These are phyloP conservation scores for Gymnopilus dilepis DNA, from an alignment of 768 basidiomycete species.

Conservation along the genomic window DNA sequence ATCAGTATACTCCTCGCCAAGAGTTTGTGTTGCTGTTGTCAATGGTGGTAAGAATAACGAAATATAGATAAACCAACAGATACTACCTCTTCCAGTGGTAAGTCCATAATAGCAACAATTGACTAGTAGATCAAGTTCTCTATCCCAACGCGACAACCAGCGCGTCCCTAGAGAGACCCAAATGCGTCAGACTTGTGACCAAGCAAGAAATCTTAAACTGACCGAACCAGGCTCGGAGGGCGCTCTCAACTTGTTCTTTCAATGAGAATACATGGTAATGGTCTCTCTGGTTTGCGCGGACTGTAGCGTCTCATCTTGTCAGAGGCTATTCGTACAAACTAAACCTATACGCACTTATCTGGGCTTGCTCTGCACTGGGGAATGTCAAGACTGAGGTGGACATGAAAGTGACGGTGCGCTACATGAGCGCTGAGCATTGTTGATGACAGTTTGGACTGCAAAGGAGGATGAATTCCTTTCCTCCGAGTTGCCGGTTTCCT, in stretches of 20 bases:
- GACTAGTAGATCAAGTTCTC: constrained; percentile 72
- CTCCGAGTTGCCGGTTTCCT: not conserved
- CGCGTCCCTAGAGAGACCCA: constrained; percentile 62
- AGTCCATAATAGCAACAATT: constrained; percentile 77
- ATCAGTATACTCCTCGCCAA: constrained; percentile 92
- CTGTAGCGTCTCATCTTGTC: constrained; percentile 52
- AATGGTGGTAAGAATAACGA: too few species aligned
- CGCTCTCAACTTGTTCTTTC: constrained; percentile 75
- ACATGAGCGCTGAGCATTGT: constrained; percentile 16
- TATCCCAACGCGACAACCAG: constrained; percentile 81
- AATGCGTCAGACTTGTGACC: not conserved
- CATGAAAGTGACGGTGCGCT: too few species aligned
- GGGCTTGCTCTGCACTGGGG: constrained; percentile 82
- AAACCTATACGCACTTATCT: constrained; percentile 71
- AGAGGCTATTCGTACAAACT: constrained; percentile 3
- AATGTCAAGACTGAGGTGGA: constrained; percentile 44
- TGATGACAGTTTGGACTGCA: constrained; percentile 25
- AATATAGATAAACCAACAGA: too few species aligned
- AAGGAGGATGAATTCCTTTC: not conserved
- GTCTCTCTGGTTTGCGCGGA: constrained; percentile 86
- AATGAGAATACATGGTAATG: constrained; percentile 76
- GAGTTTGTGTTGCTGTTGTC: constrained; percentile 70
- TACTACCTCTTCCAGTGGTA: constrained; percentile 76
- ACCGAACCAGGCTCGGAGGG: constrained; percentile 83
- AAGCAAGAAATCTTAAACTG: constrained; percentile 23